Evolutionary conservation across 306 rosid species (phyloP).

Genomic region (Prosopis cineraria): DNA sequence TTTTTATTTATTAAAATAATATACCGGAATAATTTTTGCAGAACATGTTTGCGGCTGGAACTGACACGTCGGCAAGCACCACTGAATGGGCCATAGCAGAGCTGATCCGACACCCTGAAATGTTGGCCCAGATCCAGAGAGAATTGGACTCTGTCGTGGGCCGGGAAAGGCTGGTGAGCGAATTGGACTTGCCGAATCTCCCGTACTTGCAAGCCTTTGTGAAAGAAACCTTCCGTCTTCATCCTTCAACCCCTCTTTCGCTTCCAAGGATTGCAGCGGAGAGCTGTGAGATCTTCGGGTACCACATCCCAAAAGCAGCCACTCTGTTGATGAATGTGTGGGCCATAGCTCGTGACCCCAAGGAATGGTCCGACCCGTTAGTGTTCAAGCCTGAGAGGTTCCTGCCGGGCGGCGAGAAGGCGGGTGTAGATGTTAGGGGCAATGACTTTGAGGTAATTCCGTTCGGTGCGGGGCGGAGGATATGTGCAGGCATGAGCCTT

Average conservation of each 20-base stretch:
- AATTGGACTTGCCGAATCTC: slow-evolving; percentile 49
- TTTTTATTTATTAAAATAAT: too few relatives aligned
- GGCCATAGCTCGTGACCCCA: not conserved
- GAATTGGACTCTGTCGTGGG: not conserved
- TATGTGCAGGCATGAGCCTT: not conserved
- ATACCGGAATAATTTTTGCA: too few relatives aligned
- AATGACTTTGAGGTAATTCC: not conserved
- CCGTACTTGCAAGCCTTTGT: slow-evolving; percentile 28
- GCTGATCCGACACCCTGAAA: not conserved
- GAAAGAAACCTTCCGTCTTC: slow-evolving; percentile 79
- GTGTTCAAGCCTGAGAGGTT: not conserved
- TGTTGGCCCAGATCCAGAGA: not conserved
- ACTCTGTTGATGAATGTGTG: slow-evolving; percentile 46
- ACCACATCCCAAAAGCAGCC: slow-evolving; percentile 70
- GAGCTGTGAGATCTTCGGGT: slow-evolving; percentile 56
- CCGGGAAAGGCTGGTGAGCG: not conserved
- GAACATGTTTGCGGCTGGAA: not conserved
- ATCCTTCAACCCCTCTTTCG: slow-evolving; percentile 82
- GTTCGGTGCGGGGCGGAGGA: not conserved
- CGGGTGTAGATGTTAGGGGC: not conserved
- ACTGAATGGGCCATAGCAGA: not conserved
- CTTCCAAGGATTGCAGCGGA: slow-evolving; percentile 59
- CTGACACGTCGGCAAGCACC: not conserved
- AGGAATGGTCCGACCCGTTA: not conserved
- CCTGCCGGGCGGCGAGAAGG: not conserved